Conservation (phyloP, 176 grass and related monocot genomes). For the Chrysopogon serrulatus region DNA sequence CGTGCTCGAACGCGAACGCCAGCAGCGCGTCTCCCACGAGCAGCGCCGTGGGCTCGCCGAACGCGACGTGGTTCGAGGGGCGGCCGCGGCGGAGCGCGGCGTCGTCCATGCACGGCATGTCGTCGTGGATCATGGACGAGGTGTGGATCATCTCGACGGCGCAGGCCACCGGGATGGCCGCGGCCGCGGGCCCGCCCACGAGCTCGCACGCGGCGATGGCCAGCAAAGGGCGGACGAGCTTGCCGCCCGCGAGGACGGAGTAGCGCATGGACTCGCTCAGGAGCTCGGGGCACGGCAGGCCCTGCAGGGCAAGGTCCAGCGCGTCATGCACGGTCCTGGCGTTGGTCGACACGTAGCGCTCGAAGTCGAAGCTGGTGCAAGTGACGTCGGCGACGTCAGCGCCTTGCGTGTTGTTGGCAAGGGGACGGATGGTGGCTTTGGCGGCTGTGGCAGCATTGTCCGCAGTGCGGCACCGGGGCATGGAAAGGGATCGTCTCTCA, state of each 20-base stretch:
- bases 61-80: conserved; percentile 32
- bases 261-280: no score
- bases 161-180: conserved; percentile 36
- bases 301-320: no score
- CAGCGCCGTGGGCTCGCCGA: conserved; percentile 32
- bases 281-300: no score
- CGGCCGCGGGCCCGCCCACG: conserved; percentile 6
- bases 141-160: conserved; percentile 54
- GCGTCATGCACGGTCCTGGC: no score
- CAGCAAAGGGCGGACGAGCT: no score
- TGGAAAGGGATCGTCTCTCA: not conserved
- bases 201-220: no score
- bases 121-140: conserved; percentile 45
- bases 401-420: no score
- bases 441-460: not conserved
- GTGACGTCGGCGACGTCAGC: no score
- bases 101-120: conserved; percentile 63
- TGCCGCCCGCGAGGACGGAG: no score
- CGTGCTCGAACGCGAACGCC: conserved; percentile 41
- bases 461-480: not conserved
- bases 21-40: conserved; percentile 41
- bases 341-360: no score
- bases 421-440: no score
- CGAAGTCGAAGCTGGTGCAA: no score
- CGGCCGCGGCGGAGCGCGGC: conserved; percentile 36